Evolutionary conservation across 129 eudicot species (phyloP), one percentile per base, ranked within the genome.

Genomic region (Calendula officinalis): DNA sequence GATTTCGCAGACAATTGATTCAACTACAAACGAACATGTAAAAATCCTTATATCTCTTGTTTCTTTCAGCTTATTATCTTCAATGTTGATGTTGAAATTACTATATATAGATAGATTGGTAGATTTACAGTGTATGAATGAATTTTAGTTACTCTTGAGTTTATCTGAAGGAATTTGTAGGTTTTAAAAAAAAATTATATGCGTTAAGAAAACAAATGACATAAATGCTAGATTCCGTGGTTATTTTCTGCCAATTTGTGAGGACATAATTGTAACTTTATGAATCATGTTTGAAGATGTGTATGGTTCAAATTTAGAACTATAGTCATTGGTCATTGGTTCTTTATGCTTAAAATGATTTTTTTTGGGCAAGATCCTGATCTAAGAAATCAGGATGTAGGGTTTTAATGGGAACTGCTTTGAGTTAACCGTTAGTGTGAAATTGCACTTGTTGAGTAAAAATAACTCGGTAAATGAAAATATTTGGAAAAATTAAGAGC

Each of bases 1-100:
- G 41, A 16, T 13, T 54, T 41, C 64, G 34, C 74, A 56, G 30
- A 16, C 32, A 9, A 13, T 43, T 62, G 68, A 51, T 40, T 43
- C 76, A 50, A 33, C 69, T 41, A 16, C 56, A 10, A 4, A 4
- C 27, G 46, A 52, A 32, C 62, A 71, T 32, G 76, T 71, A 71
- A 50, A 51, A 4, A 7, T 2, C 43, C 55, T 55, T 13, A 30
- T 54, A 55, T 67, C 8, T 42, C 55, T 55, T 13, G 41, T 54
- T 68, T 67, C 8, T 42, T 68, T 14, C 43, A 36, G 16, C 55
- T 69, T 11, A 8, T 57, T 47, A 8, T 58, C 73, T 44, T 17
- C 56, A 10, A 14, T 6, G 27, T 30, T 7, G 32, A 47, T 5
- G 15, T n/a, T n/a, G n/a, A n/a, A n/a, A n/a, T n/a, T n/a, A n/a